Evolutionary conservation across 208 protist genomes (phyloP).

Genomic region (Acanthamoeba triangularis): DNA sequence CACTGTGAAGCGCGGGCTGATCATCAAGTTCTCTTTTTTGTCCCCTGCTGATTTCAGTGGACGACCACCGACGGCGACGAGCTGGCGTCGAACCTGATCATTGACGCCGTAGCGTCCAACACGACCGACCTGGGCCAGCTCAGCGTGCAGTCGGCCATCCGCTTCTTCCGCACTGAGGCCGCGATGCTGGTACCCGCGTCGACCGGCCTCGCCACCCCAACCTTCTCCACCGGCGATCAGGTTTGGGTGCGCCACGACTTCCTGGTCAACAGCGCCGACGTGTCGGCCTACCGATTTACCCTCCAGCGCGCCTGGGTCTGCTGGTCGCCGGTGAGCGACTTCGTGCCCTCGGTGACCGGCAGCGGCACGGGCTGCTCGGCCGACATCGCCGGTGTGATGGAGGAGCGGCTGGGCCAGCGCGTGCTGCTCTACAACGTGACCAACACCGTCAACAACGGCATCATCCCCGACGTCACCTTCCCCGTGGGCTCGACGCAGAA

Average conservation of each 20-base stretch:
- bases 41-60: background rate
- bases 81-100: constrained; percentile 31
- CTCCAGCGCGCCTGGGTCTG: constrained; percentile 51
- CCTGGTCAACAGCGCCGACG: constrained; percentile 9
- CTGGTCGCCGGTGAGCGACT: background rate
- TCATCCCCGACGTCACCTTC: background rate
- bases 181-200: background rate
- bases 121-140: constrained; percentile 28
- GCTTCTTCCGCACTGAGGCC: background rate
- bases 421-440: constrained; percentile 38
- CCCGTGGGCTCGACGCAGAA: constrained; percentile 6
- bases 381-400: constrained; percentile 57
- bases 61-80: background rate
- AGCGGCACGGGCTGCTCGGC: constrained; percentile 24
- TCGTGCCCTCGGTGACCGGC: background rate
- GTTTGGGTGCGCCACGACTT: constrained; percentile 45
- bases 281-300: constrained; percentile 17
- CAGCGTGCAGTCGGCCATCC: background rate
- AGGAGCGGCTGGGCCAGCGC: background rate
- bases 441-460: background rate
- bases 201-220: background rate
- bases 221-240: constrained; percentile 16
- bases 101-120: constrained; percentile 3
- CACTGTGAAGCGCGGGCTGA: too few species aligned
- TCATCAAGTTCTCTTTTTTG: too few species aligned